These are phyloP conservation scores for Bacidia rubella DNA, from an alignment of 495 filamentous ascomycete species.

Conservation along the genomic window DNA sequence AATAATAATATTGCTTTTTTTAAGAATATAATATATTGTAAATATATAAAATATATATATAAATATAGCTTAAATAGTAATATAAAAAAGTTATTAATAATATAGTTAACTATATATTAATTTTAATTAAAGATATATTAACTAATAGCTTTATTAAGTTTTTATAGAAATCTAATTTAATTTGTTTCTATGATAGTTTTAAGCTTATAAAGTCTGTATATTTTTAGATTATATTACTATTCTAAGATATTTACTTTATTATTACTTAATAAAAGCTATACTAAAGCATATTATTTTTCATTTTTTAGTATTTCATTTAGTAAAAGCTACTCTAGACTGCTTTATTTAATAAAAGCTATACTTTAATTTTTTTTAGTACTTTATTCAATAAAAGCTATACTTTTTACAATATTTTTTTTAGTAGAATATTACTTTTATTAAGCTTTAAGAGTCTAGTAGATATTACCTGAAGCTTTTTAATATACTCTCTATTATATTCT, in stretches of 20 bases:
- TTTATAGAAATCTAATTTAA: no score
- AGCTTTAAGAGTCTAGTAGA: not conserved
- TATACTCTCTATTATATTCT: not conserved
- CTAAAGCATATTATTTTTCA: no score
- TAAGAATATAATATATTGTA: not conserved
- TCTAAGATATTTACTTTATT: no score
- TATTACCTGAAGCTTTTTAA: not conserved
- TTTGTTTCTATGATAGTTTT: no score
- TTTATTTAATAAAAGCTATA: not conserved
- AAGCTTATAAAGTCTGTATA: no score
- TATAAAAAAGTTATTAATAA: not conserved
- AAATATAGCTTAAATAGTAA: not conserved
- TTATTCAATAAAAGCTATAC: slow-evolving; percentile 4
- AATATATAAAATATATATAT: not conserved
- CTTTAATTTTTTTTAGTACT: no score
- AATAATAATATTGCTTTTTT: not conserved
- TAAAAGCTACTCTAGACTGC: no score
- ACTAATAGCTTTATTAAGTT: not conserved
- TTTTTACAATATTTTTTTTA: not conserved
- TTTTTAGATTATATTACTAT: no score
- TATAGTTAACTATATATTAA: not conserved
- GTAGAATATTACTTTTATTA: not conserved
- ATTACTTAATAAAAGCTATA: no score
- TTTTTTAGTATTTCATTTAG: no score
- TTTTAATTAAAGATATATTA: not conserved